Base-by-base conservation (phyloP, 2,329 filamentous ascomycete species). In the Hymenotorrendiella dingleyae region DNA sequence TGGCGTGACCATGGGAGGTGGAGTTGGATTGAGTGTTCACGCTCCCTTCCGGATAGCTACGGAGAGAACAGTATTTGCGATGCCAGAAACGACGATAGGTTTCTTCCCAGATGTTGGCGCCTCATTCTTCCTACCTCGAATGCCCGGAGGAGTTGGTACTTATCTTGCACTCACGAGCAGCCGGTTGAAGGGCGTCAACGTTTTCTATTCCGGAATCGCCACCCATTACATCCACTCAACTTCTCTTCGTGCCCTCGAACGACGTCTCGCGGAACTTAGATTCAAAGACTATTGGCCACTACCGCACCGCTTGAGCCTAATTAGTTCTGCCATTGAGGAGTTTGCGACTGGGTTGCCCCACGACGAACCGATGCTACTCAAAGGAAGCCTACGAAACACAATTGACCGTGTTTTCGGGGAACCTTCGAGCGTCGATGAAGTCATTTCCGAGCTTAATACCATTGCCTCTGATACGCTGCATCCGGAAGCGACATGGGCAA, bases 101-200 rank as follows among this genome's bases (percentile, higher is more conserved):
- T 96, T 97, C 73, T 98, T 98, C 74, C 93, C 94, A 6, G 94
- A 98, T 60, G 93, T 98, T 36, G 93, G 93, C 48, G 94, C 84
- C 23, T 94, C 87, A 9, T 98, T 97, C 72, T 97, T 97, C 73
- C 73, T 98, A 41, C 87, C 93, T 12, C 78, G 89, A 50, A 81
- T 98, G 73, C 81, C 94, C 57, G 93, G 93, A 37, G 72, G 81
- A 46, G 67, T 94, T 43, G 93, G 93, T 44, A 95, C 86, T 16
- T 98, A 97, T 66, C 80, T 98, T 32, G 93, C 89, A 16, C 73
- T 98, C 50, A 98, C 93, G 6, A 93, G 89, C 60, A 84, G 91
- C 60, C 78, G 80, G 50, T 69, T 98, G 49, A 81, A 74, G 47
- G 93, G 93, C 32, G 83, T 82, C 10, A 86, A 97, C 62, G 84